Percentiles rank a stretch among this genome's conserved stretches.
Conservation (phyloP, 768 basidiomycete species). For the Pleurotus eryngii region DNA sequence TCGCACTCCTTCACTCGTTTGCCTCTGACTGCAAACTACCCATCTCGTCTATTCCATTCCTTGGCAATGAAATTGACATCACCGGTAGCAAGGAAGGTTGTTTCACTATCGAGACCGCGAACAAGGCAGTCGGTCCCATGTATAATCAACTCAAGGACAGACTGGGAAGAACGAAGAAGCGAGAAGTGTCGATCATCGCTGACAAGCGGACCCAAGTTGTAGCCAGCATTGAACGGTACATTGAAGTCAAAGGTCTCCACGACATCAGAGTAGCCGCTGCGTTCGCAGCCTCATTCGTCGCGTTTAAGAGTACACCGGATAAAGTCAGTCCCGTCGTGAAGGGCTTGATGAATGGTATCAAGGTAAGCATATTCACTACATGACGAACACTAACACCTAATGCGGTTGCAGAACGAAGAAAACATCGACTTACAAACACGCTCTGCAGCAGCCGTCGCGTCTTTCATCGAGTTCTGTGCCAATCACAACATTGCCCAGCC, state of each 20-base stretch:
- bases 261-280: constrained; percentile 87
- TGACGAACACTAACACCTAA: neutral
- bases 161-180: constrained; percentile 76
- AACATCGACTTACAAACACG: constrained; percentile 86
- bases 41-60: constrained; percentile 69
- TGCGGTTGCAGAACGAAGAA: constrained; percentile 66
- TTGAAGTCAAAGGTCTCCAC: constrained; percentile 78
- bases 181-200: constrained; percentile 64
- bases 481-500: constrained; percentile 74
- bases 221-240: constrained; percentile 73
- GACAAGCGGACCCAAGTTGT: constrained; percentile 74
- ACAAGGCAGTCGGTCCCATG: constrained; percentile 63
- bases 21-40: constrained; percentile 85
- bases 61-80: constrained; percentile 78
- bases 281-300: constrained; percentile 88
- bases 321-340: constrained; percentile 97
- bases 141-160: constrained; percentile 74
- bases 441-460: constrained; percentile 81
- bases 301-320: constrained; percentile 80
- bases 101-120: constrained; percentile 80
- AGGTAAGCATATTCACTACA: constrained; percentile 48
- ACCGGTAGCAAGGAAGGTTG: constrained; percentile 57
- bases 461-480: constrained; percentile 84
- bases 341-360: constrained; percentile 96
- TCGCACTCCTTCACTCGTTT: constrained; percentile 79